Percentiles rank a stretch among this genome's conserved stretches.
phyloP scores from a whole-genome alignment of 2,329 filamentous ascomycete genomes.

The Aaosphaeria arxii region DNA sequence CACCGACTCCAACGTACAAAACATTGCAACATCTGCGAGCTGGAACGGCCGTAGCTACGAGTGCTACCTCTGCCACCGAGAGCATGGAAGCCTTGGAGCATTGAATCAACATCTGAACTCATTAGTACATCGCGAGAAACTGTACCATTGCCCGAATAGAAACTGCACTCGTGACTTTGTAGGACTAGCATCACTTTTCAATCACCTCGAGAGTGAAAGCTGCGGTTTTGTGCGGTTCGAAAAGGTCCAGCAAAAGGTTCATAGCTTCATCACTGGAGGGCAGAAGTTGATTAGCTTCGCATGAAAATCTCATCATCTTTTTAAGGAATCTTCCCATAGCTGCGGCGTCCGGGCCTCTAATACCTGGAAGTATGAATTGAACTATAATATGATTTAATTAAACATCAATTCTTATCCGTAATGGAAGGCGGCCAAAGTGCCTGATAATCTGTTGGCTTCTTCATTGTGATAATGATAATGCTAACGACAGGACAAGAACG shows the following conservation, averaged over 20 bases:
- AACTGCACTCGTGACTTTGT: constrained; percentile 41
- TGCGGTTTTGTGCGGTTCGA: constrained; percentile 43
- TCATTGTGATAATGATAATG: too few relatives aligned
- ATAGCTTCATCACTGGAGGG: not conserved
- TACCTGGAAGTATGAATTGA: too few relatives aligned
- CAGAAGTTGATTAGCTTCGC: not conserved
- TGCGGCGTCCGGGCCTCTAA: too few relatives aligned
- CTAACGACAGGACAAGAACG: too few relatives aligned
- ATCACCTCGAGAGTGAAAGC: constrained; percentile 47
- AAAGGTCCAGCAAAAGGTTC: constrained; percentile 8
- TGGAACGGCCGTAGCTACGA: constrained; percentile 50
- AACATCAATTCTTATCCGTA: too few relatives aligned
- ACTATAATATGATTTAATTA: too few relatives aligned
- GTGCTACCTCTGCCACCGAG: constrained; percentile 54
- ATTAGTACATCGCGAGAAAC: constrained; percentile 46
- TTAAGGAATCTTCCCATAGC: too few relatives aligned
- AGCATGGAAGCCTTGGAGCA: constrained; percentile 33
- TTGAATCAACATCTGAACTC: constrained; percentile 58
- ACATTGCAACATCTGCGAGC: constrained; percentile 30
- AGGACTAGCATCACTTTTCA: constrained; percentile 41
- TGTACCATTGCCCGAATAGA: constrained; percentile 45
- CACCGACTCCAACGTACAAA: not conserved
- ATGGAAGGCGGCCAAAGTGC: too few relatives aligned
- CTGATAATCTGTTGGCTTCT: too few relatives aligned
- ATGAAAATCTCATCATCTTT: not conserved